Base-by-base conservation (phyloP, 163 green algal species). In the Volvox carteri region DNA sequence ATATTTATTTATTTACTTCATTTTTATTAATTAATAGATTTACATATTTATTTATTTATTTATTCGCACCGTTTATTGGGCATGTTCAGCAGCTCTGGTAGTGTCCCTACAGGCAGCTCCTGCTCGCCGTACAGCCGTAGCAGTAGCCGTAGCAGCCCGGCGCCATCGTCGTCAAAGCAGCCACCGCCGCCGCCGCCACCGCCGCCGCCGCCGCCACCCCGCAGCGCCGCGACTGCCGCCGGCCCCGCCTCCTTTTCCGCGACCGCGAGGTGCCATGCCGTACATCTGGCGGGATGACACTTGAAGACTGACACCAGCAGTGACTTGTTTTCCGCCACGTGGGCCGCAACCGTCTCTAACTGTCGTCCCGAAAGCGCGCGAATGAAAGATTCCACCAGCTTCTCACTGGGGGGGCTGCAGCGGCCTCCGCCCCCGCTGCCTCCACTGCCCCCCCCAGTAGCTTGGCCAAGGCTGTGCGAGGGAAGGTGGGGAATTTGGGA, bases 31-130 rank as follows among this genome's bases (percentile, higher is more conserved):
- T n/a, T n/a, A n/a, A n/a, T n/a, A n/a, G n/a, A n/a, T n/a, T n/a
- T n/a, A n/a, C n/a, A n/a, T n/a, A n/a, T n/a, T n/a, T n/a, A n/a
- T n/a, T n/a, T n/a, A n/a, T n/a, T n/a, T n/a, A n/a, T n/a, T n/a
- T n/a, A n/a, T n/a, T n/a, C n/a, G n/a, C n/a, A 84, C 77, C 77
- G 50, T 50, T 88, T 88, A 67, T 88, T 88, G 23, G 83, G 25
- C 21, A 23, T 19, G 37, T 44, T 81, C 1, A 88, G 35, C 12
- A 88, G 23, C 4, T 74, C 83, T 9, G 21, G 16, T 35, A 88
- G 48, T 2, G n/a, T 37, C 11, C 60, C 81, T 18, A 21, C 30
- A 19, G 46, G 41, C 6, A 86, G 41, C 19, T 50, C 60, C 25
- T 86, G 42, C 62, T 50, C 42, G 14, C 30, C 2, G 79, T 86